Percentiles rank a stretch among this genome's conserved stretches.
Evolutionary conservation across 2,329 filamentous ascomycete species (phyloP).

Genomic region (Arthrobotrys musiformis): DNA sequence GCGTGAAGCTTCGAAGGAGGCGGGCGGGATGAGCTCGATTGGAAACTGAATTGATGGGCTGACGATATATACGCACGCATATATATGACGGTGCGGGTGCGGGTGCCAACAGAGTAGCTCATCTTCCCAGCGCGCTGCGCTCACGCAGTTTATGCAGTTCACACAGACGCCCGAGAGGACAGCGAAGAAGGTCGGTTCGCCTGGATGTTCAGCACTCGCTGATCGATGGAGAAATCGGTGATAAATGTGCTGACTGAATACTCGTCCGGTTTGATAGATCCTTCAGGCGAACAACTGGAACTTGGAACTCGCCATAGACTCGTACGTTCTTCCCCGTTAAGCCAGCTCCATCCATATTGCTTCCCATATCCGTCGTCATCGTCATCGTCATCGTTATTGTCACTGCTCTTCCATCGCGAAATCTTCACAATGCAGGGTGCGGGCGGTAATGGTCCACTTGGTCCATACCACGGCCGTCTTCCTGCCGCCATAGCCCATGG

Average conservation of each 20-base stretch:
- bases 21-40: not conserved
- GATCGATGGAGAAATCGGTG: not conserved
- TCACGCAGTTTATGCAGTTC: slow-evolving; percentile 59
- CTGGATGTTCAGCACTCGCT: too few relatives aligned
- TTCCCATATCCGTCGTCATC: slow-evolving; percentile 6
- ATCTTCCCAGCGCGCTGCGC: slow-evolving; percentile 57
- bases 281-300: slow-evolving; percentile 62
- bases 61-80: not conserved
- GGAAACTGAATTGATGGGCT: not conserved
- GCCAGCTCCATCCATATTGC: not conserved
- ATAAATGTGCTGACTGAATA: not conserved
- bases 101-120: slow-evolving; percentile 45
- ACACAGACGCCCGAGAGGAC: slow-evolving; percentile 58
- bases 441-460: too few relatives aligned
- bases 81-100: not conserved
- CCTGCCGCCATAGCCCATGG: too few relatives aligned
- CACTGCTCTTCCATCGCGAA: too few relatives aligned
- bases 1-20: not conserved
- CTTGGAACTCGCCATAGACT: slow-evolving; percentile 62
- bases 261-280: slow-evolving; percentile 57
- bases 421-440: too few relatives aligned
- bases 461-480: too few relatives aligned
- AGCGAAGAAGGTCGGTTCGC: slow-evolving; percentile 57
- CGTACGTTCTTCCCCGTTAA: slow-evolving; percentile 61
- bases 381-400: not conserved